These are phyloP conservation scores for Cyanidioschyzon merolae DNA, from an alignment of 23 red algal genomes.

Conservation along the genomic window DNA sequence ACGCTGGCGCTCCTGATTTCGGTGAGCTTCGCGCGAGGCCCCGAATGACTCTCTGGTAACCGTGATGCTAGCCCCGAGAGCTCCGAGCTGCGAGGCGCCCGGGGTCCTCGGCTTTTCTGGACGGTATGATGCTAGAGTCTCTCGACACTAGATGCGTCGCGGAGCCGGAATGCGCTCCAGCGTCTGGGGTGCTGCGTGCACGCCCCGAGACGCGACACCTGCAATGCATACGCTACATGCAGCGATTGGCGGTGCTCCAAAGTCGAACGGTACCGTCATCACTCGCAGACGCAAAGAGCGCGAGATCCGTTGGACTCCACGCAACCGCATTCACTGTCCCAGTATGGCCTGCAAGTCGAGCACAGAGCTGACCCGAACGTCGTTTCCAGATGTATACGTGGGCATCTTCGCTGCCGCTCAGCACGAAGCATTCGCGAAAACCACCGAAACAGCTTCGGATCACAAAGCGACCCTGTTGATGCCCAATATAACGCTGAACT, in stretches of 20 bases:
- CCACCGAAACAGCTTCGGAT: slow-evolving; percentile 88
- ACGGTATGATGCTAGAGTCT: too few relatives aligned
- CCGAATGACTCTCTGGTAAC: too few relatives aligned
- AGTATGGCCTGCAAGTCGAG: slow-evolving; percentile 48
- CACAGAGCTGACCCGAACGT: slow-evolving; percentile 43
- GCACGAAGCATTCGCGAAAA: slow-evolving; percentile 58
- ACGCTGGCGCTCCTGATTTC: too few relatives aligned
- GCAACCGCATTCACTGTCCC: slow-evolving; percentile 83
- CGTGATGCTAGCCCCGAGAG: too few relatives aligned
- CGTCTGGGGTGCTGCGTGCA: too few relatives aligned
- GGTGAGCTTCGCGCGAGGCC: too few relatives aligned
- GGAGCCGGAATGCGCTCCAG: too few relatives aligned
- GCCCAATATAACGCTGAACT: slow-evolving; percentile 43
- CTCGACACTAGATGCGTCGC: too few relatives aligned
- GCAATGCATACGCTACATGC: too few relatives aligned
- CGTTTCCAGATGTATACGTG: slow-evolving; percentile 84
- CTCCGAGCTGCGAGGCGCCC: too few relatives aligned
- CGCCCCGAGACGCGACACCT: too few relatives aligned
- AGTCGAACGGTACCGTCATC: slow-evolving; percentile 71
- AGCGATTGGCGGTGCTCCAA: slow-evolving; percentile 15
- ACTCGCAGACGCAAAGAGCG: slow-evolving; percentile 63
- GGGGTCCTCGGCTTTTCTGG: too few relatives aligned
- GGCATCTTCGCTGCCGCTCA: slow-evolving; percentile 81
- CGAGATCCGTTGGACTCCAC: slow-evolving; percentile 50
- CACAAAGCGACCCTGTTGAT: slow-evolving; percentile 71